Evolutionary conservation across 768 basidiomycete genomes (phyloP).

Genomic region (Amanita inopinata): DNA sequence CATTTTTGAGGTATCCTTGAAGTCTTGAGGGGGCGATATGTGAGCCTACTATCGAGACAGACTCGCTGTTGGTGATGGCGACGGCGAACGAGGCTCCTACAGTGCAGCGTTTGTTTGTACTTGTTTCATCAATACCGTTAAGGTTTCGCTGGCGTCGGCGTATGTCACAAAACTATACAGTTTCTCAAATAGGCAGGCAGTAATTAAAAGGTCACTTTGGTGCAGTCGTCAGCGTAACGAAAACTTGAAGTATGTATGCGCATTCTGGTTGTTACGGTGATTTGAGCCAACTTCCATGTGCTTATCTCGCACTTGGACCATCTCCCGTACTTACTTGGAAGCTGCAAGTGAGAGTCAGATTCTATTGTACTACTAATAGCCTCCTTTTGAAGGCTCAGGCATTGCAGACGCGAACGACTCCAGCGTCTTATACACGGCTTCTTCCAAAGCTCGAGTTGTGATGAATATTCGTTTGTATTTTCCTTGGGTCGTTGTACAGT

Average conservation of each 20-base stretch:
- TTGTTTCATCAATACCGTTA: constrained; percentile 34
- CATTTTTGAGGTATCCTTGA: constrained; percentile 38
- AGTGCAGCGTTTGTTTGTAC: constrained; percentile 34
- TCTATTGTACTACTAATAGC: too few relatives aligned
- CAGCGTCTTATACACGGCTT: too few relatives aligned
- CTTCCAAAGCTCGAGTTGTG: constrained; percentile 20
- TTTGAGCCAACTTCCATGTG: too few relatives aligned
- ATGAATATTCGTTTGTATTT: constrained; percentile 1
- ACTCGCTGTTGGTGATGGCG: constrained; percentile 24
- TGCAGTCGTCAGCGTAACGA: constrained; percentile 16
- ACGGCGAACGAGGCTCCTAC: constrained; percentile 21
- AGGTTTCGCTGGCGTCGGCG: constrained; percentile 32
- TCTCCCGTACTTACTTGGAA: too few relatives aligned
- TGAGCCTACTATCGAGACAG: constrained; percentile 16
- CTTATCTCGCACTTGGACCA: too few relatives aligned
- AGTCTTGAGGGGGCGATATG: constrained; percentile 25
- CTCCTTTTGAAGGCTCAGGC: too few relatives aligned
- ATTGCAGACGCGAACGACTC: too few relatives aligned
- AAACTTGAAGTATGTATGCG: constrained; percentile 29
- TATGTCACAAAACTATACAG: constrained; percentile 35
- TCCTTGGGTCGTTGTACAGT: too few relatives aligned
- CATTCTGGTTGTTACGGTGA: too few relatives aligned
- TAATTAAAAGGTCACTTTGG: constrained; percentile 8
- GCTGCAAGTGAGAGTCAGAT: too few relatives aligned
- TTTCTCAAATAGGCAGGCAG: constrained; percentile 16